Evolutionary conservation across 2,329 filamentous ascomycete species (phyloP), one percentile per base, ranked within the genome.

Genomic region (Kalaharituber pfeilii): DNA sequence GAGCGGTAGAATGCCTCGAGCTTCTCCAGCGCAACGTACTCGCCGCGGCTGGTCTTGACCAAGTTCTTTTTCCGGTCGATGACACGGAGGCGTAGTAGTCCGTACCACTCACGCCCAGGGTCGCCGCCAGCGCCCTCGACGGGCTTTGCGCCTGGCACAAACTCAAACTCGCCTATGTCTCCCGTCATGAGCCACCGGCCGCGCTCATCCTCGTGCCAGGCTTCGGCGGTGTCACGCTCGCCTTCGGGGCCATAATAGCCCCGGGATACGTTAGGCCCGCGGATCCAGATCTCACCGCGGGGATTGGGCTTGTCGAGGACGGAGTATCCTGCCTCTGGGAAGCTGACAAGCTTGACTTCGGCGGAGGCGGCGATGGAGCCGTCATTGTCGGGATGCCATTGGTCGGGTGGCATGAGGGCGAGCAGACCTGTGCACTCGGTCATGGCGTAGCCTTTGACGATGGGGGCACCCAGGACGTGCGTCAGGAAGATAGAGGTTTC

Each of bases 41-140:
- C 91, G 67, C 91, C 91, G 70, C 98, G 89, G 0, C 88, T 82
- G 54, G 96, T 79, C 76, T 98, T 98, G 66, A 98, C 79, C n/a
- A 98, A 86, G 70, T 96, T 96, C 82, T 98, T 98, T 71, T 86
- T 82, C 64, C 91, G 87, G 69, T 98, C 91, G 64, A 98, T 82
- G 69, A 98, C 93, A 69, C 78, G 81, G 73, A 96, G 82, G 57
- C 88, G 85, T 58, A 91, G 91, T 65, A 84, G 69, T 62, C 80
- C 80, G 69, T 86, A 80, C 66, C 81, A 88, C 67, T 89, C 82
- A 63, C 84, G 84, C 64, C 89, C 85, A 63, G 89, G 85, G 57
- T 85, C 85, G n/a, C n/a, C n/a, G 33, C 20, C 20, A 18, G 8
- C 20, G 13, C 20, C 33, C 7, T 15, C 33, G 25, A 20, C 42